Base-by-base conservation (phyloP, 768 basidiomycete genomes). In the Cantharellus anzutake region DNA sequence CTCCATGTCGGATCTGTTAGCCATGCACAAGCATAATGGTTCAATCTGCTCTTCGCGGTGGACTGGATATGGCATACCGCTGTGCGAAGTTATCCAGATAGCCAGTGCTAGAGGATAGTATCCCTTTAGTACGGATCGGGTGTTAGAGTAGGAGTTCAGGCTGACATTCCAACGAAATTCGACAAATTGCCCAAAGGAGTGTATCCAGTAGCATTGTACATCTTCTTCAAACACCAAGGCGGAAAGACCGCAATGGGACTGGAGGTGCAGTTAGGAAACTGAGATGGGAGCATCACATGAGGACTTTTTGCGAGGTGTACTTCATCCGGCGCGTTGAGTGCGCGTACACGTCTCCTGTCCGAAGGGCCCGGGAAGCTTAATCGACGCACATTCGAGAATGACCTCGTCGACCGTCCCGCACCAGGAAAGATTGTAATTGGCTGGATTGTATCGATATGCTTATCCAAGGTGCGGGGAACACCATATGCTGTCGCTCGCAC, bases 111-210 rank as follows among this genome's bases (percentile, higher is more conserved):
- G 16, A 60, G 50, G 42, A 38, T n/a, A 5, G n/a, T 11, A 29
- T 38, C 56, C 56, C 50, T 39, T 35, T 16, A 11, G 29, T 48
- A 11, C 11, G 44, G 44, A 48, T 11, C 11, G 11, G 44, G 44
- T 48, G 11, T 48, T 11, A 48, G 44, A 11, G 11, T 11, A 48
- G 39, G 78, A 68, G 81, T 65, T 35, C 73, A 74, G 2, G 79
- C 68, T 68, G 79, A 83, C 29, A 82, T 71, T 0, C 76, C 81
- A 39, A 83, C 73, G 5, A 72, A 68, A 57, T 82, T 80, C 14
- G 67, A 70, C n/a, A 72, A 67, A 7, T 70, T 68, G 4, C 73
- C 71, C 34, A 70, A 67, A 2, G 59, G 59, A 38, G 51, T n/a
- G 52, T 60, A 60, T n/a, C 52, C 59, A 35, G 42, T 42, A 40